phyloP scores from a whole-genome alignment of 2,329 filamentous ascomycete genomes.

The Epichloe typhina region DNA sequence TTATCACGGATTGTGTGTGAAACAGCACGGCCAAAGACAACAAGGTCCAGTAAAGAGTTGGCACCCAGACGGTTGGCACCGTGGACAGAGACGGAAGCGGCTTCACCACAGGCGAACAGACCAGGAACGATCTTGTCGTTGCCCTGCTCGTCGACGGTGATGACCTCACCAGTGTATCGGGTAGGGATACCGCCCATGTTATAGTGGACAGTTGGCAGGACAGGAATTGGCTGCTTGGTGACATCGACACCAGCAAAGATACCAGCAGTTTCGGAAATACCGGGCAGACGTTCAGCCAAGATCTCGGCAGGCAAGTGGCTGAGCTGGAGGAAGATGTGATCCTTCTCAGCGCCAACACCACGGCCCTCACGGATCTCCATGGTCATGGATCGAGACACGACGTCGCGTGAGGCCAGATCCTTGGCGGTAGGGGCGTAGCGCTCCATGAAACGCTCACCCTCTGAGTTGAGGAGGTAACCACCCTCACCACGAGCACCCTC shows the following conservation, averaged over 20 bases:
- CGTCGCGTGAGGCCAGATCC: slow-evolving; percentile 91
- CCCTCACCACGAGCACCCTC: slow-evolving; percentile 97
- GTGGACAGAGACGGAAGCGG: slow-evolving; percentile 94
- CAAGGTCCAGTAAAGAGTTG: slow-evolving; percentile 94
- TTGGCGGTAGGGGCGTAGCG: slow-evolving; percentile 95
- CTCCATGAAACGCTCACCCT: slow-evolving; percentile 99
- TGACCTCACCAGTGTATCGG: slow-evolving; percentile 90
- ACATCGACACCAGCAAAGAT: slow-evolving; percentile 98
- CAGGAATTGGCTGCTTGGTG: slow-evolving; percentile 90
- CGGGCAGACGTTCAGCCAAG: slow-evolving; percentile 88
- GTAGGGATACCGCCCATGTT: slow-evolving; percentile 99
- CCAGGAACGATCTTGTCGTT: slow-evolving; percentile 89
- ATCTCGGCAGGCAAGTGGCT: slow-evolving; percentile 88
- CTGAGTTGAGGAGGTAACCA: slow-evolving; percentile 92
- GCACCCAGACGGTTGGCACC: slow-evolving; percentile 95
- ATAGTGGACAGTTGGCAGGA: slow-evolving; percentile 95
- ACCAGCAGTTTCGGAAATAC: slow-evolving; percentile 95
- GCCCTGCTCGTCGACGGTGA: slow-evolving; percentile 74
- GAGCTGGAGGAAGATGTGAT: slow-evolving; percentile 96
- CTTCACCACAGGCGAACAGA: slow-evolving; percentile 92
- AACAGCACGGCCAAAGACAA: slow-evolving; percentile 95
- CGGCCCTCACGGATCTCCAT: slow-evolving; percentile 95
- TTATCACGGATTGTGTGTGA: slow-evolving; percentile 95
- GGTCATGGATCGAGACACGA: slow-evolving; percentile 95
- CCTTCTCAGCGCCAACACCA: slow-evolving; percentile 92